Evolutionary conservation across 2,329 filamentous ascomycete genomes (phyloP), one percentile per base, ranked within the genome.

Genomic region (Fusarium chaquense): DNA sequence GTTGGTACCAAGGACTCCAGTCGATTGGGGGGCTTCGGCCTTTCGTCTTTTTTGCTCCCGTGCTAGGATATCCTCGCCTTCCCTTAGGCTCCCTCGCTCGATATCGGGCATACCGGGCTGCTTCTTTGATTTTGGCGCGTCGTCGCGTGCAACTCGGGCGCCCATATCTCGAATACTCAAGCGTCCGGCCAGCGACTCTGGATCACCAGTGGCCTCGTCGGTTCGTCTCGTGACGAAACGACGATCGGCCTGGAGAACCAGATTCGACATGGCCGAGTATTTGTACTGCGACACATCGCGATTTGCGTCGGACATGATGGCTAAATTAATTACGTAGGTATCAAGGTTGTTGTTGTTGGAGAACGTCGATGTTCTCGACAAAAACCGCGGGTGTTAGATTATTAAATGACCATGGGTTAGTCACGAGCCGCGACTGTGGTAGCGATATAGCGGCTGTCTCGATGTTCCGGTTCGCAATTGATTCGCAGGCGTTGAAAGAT

Each of bases 251-350:
- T 99, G 96, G 89, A 99, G 93, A 79, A 99, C 96, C 93, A 99
- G 91, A 90, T 99, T 99, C 84, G 96, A 99, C 96, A 99, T 98
- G 81, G 93, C 94, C 90, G 94, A 94, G 89, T 98, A 97, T 83
- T 98, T 98, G 88, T 97, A 98, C 83, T 97, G 94, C 82, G 93
- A 94, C 77, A 97, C 92, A 91, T 96, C 89, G 82, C 88, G 89
- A 77, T 90, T 85, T 81, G 89, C 86, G 80, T 90, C 92, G 81
- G 91, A 87, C 93, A 95, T 94, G 62, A 79, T 86, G 80, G 72
- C 77, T 76, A 75, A 68, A 64, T 72, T 73, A 70, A 72, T 70
- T 52, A 41, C n/a, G 24, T 52, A 52, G 35, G 18, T 50, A 50
- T 40, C 18, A 52, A 75, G 65, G 72, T 71, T 61, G 64, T 68